Conservation (phyloP, 345 rosid species). For the Erucastrum elatum region DNA sequence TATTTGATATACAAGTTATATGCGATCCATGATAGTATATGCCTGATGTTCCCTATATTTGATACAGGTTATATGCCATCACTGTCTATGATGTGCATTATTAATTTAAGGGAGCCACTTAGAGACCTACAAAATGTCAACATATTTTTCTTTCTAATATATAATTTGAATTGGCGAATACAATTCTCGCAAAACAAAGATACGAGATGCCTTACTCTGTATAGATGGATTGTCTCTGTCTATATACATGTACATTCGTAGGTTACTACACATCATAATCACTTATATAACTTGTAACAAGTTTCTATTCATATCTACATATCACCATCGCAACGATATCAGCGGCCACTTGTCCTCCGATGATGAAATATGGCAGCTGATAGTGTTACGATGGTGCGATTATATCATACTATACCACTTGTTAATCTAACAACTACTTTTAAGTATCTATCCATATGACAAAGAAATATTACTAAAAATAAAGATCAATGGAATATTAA, state of each 20-base stretch:
- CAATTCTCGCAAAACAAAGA: neutral
- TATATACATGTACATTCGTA: neutral
- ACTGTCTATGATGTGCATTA: neutral
- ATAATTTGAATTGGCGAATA: neutral
- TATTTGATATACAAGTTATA: neutral
- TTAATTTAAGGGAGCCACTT: neutral
- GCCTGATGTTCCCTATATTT: neutral
- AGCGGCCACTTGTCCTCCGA: too few species aligned
- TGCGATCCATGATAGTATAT: neutral
- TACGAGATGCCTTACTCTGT: neutral
- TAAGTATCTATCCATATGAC: neutral
- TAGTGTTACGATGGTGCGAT: neutral
- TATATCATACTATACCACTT: neutral
- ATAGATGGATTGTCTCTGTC: neutral
- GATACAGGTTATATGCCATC: neutral
- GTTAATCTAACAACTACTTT: neutral
- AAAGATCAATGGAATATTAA: neutral
- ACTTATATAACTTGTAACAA: neutral
- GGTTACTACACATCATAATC: neutral
- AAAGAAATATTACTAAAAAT: neutral
- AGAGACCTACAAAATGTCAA: neutral
- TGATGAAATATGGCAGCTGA: too few species aligned
- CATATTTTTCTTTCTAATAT: neutral
- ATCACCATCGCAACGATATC: too few species aligned
- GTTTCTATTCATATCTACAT: too few species aligned